phyloP scores from a whole-genome alignment of 2,329 filamentous ascomycete species.

The Fusarium tupiense region DNA sequence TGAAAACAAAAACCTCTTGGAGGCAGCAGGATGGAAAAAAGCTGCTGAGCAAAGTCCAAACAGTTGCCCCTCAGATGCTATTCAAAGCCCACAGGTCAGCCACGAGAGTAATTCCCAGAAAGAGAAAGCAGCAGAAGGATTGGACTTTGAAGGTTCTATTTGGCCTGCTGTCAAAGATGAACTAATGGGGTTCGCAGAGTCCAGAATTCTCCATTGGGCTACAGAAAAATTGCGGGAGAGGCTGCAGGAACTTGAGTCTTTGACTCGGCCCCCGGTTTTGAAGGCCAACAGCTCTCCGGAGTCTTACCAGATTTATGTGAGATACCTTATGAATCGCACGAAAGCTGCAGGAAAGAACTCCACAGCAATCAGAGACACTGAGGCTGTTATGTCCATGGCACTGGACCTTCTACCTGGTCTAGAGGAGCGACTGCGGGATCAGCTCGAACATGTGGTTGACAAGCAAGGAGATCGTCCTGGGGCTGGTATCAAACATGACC shows the following conservation, averaged over 20 bases:
- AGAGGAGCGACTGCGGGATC: background rate
- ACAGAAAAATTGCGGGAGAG: background rate
- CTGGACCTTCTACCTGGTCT: background rate
- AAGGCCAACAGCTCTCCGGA: background rate
- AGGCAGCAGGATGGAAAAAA: background rate
- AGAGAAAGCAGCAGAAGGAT: fast-evolving
- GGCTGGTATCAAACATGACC: too few relatives aligned
- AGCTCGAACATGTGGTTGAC: background rate
- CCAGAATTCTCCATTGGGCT: background rate
- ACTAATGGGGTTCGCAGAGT: background rate
- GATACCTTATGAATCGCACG: background rate
- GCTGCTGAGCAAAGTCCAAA: background rate
- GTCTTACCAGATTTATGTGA: background rate
- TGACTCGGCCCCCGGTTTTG: background rate
- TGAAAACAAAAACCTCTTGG: fast-evolving
- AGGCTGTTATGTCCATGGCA: slow-evolving; percentile 3
- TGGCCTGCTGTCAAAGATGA: background rate
- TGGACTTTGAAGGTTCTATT: background rate
- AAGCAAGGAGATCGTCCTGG: background rate
- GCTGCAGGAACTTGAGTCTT: background rate
- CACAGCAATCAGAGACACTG: fast-evolving
- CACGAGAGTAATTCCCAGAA: fast-evolving
- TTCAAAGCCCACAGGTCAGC: background rate
- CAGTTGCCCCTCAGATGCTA: fast-evolving
- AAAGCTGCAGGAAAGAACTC: background rate